A percentile compares a stretch with the other conserved stretches of the same genome.
phyloP scores from a whole-genome alignment of 2,329 filamentous ascomycete genomes.

The Tolypocladium cylindrosporum region DNA sequence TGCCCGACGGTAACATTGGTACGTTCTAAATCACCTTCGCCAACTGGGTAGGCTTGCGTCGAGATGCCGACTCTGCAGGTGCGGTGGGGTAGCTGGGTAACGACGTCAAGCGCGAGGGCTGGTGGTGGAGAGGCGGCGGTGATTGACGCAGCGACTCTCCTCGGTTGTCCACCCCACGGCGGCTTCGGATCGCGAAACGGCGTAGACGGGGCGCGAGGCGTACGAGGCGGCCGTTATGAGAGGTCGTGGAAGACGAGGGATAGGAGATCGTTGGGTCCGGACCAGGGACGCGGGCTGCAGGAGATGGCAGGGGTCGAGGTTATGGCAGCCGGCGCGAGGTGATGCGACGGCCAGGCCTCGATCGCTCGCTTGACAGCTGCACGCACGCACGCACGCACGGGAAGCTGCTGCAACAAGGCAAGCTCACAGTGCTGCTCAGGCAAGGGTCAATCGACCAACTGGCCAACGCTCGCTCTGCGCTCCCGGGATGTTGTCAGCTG shows the following conservation, averaged over 20 bases:
- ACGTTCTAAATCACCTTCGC: neutral
- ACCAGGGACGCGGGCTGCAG: neutral
- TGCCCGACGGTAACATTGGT: neutral
- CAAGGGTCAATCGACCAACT: neutral
- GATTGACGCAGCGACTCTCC: neutral
- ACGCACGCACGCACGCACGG: neutral
- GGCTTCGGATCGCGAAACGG: neutral
- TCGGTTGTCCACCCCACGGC: neutral
- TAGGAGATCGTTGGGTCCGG: neutral
- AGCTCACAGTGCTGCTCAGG: neutral
- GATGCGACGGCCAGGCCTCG: neutral
- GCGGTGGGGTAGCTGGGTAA: slow-evolving; percentile 17
- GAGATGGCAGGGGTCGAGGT: neutral
- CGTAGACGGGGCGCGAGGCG: neutral
- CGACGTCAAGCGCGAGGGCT: slow-evolving; percentile 19
- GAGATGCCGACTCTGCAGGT: slow-evolving; percentile 7
- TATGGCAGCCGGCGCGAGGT: neutral
- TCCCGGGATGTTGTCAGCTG: neutral
- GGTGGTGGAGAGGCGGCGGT: neutral
- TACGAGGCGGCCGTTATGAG: neutral
- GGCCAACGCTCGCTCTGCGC: neutral
- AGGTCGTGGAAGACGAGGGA: neutral
- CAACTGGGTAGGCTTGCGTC: neutral
- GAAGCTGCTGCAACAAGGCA: neutral
- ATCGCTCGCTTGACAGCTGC: neutral